phyloP scores from a whole-genome alignment of 257 asterid species.

The Capsicum chinense region DNA sequence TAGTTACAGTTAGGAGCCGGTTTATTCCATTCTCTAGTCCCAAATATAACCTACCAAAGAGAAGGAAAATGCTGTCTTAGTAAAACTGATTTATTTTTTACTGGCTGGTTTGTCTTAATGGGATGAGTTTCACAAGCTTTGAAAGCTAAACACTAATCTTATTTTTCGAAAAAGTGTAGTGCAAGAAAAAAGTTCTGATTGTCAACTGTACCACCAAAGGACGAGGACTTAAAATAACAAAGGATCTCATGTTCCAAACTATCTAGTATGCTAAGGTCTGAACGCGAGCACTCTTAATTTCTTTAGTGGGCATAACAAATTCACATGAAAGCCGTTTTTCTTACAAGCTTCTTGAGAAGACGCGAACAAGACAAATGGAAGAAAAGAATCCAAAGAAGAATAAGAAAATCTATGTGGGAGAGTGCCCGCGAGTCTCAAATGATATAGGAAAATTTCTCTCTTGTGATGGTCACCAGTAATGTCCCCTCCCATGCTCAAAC shows the following conservation, averaged over 20 bases:
- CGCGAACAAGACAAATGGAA: not conserved
- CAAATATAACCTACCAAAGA: constrained; percentile 34
- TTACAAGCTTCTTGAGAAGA: not conserved
- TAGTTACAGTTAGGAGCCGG: constrained; percentile 27
- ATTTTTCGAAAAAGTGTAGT: not conserved
- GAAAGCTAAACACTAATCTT: not conserved
- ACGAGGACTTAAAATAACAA: not conserved
- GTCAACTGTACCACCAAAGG: constrained; percentile 27
- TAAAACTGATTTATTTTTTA: constrained; percentile 12
- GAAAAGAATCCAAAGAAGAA: not conserved
- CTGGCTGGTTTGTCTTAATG: not conserved
- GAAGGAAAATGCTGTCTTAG: not conserved
- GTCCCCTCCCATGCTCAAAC: no score
- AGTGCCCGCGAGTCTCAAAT: not conserved
- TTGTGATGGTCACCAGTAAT: not conserved
- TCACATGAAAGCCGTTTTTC: not conserved
- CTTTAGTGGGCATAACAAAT: not conserved
- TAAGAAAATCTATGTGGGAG: not conserved
- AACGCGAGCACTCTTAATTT: not conserved
- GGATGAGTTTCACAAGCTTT: not conserved
- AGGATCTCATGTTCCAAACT: constrained; percentile 37
- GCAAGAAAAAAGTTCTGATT: constrained; percentile 24
- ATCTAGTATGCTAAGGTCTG: not conserved
- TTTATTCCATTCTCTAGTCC: constrained; percentile 17
- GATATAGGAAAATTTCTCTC: not conserved